These are phyloP conservation scores for Haberlea rhodopensis DNA, from an alignment of 257 asterid genomes.

Conservation along the genomic window DNA sequence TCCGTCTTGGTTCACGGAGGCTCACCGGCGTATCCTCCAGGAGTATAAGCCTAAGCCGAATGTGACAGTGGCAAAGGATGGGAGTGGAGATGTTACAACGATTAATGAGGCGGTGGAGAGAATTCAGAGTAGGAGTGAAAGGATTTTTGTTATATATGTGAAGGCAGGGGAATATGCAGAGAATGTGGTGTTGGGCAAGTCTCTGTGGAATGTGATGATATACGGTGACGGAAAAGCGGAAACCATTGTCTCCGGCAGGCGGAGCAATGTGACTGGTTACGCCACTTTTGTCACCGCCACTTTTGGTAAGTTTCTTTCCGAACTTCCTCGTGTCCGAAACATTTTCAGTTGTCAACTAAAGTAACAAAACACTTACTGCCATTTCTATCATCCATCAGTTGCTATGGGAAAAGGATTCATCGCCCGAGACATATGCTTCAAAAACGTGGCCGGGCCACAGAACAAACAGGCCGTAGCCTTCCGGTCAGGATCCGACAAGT, in stretches of 20 bases:
- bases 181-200: conserved; percentile 58
- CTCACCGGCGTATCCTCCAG: conserved; percentile 57
- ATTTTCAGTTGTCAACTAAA: too few species aligned
- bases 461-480: conserved; percentile 86
- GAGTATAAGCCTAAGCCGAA: conserved; percentile 41
- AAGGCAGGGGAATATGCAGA: conserved; percentile 58
- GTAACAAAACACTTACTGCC: too few species aligned
- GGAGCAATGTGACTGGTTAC: conserved; percentile 50
- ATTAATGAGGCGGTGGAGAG: conserved; percentile 50
- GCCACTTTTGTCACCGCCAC: conserved; percentile 69
- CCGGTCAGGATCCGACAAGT: conserved; percentile 58
- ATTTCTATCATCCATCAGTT: conserved; percentile 34
- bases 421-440: conserved; percentile 57
- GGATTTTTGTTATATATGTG: conserved; percentile 50
- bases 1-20: conserved; percentile 57
- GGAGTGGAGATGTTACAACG: conserved; percentile 47
- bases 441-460: conserved; percentile 59
- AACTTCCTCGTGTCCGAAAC: too few species aligned
- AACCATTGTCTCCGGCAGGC: conserved; percentile 51
- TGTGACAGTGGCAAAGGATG: conserved; percentile 59
- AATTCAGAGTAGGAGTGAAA: conserved; percentile 52
- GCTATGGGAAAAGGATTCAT: conserved; percentile 60
- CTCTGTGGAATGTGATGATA: conserved; percentile 67
- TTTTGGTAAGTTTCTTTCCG: conserved; percentile 57
- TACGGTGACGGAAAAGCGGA: conserved; percentile 63